Evolutionary conservation across 2,329 filamentous ascomycete species (phyloP).

Genomic region (Fusarium torreyae): DNA sequence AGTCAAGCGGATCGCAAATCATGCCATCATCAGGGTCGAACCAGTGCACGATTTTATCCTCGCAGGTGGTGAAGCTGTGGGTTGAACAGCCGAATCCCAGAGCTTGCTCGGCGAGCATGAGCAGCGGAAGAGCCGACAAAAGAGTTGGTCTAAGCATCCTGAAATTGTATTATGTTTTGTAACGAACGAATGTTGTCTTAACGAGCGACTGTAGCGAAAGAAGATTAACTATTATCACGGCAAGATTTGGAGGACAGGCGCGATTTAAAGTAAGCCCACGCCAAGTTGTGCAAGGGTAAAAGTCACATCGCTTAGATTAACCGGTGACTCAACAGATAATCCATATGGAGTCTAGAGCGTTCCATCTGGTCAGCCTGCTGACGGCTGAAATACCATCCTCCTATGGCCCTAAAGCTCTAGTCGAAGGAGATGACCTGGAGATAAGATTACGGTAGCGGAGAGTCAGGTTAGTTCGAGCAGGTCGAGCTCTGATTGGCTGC

Average conservation of each 20-base stretch:
- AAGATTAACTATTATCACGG: neutral
- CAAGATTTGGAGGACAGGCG: neutral
- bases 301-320: neutral
- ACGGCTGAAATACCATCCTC: neutral
- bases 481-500: neutral
- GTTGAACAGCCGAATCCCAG: slow-evolving; percentile 32
- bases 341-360: neutral
- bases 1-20: slow-evolving; percentile 67
- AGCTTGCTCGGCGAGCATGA: slow-evolving; percentile 29
- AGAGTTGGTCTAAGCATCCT: slow-evolving; percentile 28
- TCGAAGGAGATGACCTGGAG: neutral
- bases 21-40: slow-evolving; percentile 67
- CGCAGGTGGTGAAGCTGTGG: slow-evolving; percentile 38
- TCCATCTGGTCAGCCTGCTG: neutral
- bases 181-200: slow-evolving; percentile 1
- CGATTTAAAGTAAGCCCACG: neutral
- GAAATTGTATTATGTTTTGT: neutral
- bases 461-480: neutral
- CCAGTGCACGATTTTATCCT: slow-evolving; percentile 49
- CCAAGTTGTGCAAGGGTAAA: neutral
- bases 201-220: slow-evolving; percentile 11
- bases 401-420: neutral
- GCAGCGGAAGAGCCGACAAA: slow-evolving; percentile 1
- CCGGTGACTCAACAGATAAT: neutral
- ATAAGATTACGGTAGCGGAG: slow-evolving; percentile 4